Evolutionary conservation across 306 rosid genomes (phyloP), one percentile per base, ranked within the genome.

Genomic region (Crataegus laevigata): DNA sequence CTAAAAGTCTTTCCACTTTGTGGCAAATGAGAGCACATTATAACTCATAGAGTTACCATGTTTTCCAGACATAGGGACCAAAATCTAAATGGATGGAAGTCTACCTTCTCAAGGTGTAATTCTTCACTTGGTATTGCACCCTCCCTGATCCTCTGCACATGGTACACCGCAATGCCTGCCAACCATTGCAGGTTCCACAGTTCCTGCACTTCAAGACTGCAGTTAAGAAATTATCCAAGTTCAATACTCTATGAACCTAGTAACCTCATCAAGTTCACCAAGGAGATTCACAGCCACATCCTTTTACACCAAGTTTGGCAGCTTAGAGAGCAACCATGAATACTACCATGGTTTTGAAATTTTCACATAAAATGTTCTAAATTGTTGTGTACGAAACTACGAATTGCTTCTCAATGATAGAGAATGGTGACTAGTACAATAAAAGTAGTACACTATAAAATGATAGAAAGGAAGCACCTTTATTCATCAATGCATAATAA

Each of bases 121-220:
- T 91, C 82, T 90, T 91, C 78, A 94, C 96, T 88, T 91, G 93
- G 90, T 94, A 94, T 78, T 85, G 91, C 85, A 94, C 97, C 87
- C 78, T 88, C 71, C 98, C 98, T 69, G 93, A 86, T 74, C 98
- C 97, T 75, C 71, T 85, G 82, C 98, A 94, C 96, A 86, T 85
- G 21, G 92, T 92, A 77, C 97, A 91, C 43, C 84, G 89, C 87
- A 94, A 71, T 50, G 99, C 99, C 84, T 87, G 91, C 99, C 99
- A 94, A 76, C 98, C 98, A 66, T 83, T 92, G 86, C 99, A 94
- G 45, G 96, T 85, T 40, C 32, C 67, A 79, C 99, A 94, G 75
- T 92, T 78, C 84, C 99, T 94, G 89, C 77, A 66, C 54, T 72
- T 85, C 29, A 28, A 81, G 55, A 74, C 64, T 74, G 28, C 8